These are phyloP conservation scores for Emericellopsis terricola DNA, from an alignment of 495 filamentous ascomycete species.

Conservation along the genomic window DNA sequence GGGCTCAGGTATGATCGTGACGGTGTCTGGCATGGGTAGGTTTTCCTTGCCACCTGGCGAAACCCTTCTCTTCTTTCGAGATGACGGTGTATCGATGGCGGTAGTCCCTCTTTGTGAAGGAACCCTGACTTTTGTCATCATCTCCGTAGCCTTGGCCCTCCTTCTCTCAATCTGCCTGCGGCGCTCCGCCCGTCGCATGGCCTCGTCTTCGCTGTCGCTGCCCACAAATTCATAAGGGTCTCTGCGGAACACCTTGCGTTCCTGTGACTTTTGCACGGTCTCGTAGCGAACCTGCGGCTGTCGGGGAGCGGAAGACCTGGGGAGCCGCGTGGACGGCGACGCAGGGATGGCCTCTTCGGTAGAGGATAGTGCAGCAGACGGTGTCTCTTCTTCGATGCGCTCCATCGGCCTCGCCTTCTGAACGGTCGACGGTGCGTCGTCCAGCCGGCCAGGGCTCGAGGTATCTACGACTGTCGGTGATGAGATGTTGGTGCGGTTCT, in stretches of 20 bases:
- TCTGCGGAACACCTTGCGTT: constrained; percentile 9
- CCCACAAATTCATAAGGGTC: constrained; percentile 1
- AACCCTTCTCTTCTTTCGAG: constrained; percentile 1
- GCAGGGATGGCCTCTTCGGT: constrained; percentile 7
- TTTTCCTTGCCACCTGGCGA: background rate
- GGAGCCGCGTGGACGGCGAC: constrained; percentile 5
- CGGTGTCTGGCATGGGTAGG: too few relatives aligned
- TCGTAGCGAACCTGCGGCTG: constrained; percentile 14
- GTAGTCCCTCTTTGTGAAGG: too few relatives aligned
- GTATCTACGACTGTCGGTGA: constrained; percentile 11
- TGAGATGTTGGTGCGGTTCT: constrained; percentile 20
- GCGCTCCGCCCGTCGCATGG: constrained; percentile 1
- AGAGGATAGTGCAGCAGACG: too few relatives aligned
- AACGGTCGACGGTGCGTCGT: background rate
- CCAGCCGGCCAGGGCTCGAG: constrained; percentile 13
- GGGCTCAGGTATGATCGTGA: too few relatives aligned
- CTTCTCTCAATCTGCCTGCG: constrained; percentile 1
- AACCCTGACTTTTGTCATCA: constrained; percentile 1
- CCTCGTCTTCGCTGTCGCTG: constrained; percentile 9
- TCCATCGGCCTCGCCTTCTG: background rate
- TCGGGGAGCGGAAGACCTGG: constrained; percentile 3
- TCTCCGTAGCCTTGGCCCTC: background rate
- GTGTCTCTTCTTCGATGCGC: background rate
- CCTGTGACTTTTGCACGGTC: constrained; percentile 16
- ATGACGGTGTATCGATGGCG: too few relatives aligned